Evolutionary conservation across 2,329 filamentous ascomycete genomes (phyloP).

Genomic region (Penicillium sp.): DNA sequence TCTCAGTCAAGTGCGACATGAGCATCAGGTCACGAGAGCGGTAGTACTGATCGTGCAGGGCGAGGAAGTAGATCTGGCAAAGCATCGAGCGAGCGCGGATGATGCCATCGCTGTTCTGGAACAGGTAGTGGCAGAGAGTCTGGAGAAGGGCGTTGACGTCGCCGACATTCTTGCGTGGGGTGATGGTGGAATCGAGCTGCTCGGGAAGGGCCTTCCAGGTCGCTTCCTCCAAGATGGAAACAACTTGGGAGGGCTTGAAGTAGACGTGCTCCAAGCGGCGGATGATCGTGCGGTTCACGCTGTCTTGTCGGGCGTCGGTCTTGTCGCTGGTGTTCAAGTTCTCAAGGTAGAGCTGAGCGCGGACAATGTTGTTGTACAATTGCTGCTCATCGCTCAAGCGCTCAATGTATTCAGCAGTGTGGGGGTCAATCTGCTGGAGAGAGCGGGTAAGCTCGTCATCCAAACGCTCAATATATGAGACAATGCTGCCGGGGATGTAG

Average conservation of each 20-base stretch:
- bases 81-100: slow-evolving; percentile 95
- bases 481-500: slow-evolving; percentile 89
- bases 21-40: slow-evolving; percentile 97
- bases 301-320: slow-evolving; percentile 74
- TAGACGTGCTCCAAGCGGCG: slow-evolving; percentile 94
- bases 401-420: slow-evolving; percentile 98
- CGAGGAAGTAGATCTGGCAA: slow-evolving; percentile 97
- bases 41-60: slow-evolving; percentile 96
- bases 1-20: slow-evolving; percentile 98
- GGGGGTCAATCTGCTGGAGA: slow-evolving; percentile 94
- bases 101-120: slow-evolving; percentile 89
- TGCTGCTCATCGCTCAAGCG: slow-evolving; percentile 82
- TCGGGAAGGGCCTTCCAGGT: slow-evolving; percentile 76
- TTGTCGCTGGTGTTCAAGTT: slow-evolving; percentile 62
- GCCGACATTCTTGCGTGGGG: slow-evolving; percentile 60
- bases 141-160: slow-evolving; percentile 72
- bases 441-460: slow-evolving; percentile 96
- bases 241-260: slow-evolving; percentile 95
- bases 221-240: slow-evolving; percentile 89
- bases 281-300: slow-evolving; percentile 87
- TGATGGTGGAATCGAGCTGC: slow-evolving; percentile 69
- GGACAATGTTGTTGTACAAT: slow-evolving; percentile 88
- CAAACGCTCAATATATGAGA: slow-evolving; percentile 88
- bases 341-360: slow-evolving; percentile 83
- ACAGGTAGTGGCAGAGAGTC: slow-evolving; percentile 89